These are phyloP conservation scores for Senecio squalidus DNA, from an alignment of 140 eudicot species.

Conservation along the genomic window DNA sequence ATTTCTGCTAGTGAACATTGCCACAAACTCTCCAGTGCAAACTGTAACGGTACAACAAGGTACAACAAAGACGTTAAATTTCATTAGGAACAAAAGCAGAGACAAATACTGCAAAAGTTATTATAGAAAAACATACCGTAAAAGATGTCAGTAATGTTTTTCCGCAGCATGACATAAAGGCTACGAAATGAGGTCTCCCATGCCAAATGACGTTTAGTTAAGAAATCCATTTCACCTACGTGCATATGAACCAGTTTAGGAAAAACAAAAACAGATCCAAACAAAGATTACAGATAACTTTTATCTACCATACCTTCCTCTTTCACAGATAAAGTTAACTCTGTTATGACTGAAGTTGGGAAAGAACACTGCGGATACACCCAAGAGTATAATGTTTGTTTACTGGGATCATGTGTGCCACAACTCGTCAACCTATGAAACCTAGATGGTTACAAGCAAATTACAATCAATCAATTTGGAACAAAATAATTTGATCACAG, in stretches of 20 bases:
- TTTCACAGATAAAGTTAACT: constrained; percentile 39
- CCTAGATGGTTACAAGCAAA: constrained; percentile 34
- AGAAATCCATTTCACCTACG: constrained; percentile 57
- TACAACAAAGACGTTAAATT: neutral
- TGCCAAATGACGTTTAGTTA: constrained; percentile 64
- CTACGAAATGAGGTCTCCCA: constrained; percentile 95
- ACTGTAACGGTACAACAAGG: constrained; percentile 40
- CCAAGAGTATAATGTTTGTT: constrained; percentile 54
- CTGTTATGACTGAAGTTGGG: constrained; percentile 60
- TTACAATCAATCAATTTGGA: neutral
- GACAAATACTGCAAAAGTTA: neutral
- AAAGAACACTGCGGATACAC: constrained; percentile 71
- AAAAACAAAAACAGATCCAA: neutral
- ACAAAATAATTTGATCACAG: neutral
- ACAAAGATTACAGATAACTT: neutral
- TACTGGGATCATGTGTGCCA: constrained; percentile 23
- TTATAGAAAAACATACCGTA: constrained; percentile 44
- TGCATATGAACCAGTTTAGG: constrained; percentile 11
- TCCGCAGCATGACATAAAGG: constrained; percentile 75
- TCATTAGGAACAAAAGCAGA: neutral
- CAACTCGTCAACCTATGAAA: constrained; percentile 64
- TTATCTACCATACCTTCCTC: constrained; percentile 44
- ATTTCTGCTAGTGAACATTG: constrained; percentile 28
- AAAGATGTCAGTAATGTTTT: constrained; percentile 48
- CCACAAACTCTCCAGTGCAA: constrained; percentile 73